Base-by-base conservation (phyloP, 192 early-diverging fungal genomes). In the Mortierella antarctica region DNA sequence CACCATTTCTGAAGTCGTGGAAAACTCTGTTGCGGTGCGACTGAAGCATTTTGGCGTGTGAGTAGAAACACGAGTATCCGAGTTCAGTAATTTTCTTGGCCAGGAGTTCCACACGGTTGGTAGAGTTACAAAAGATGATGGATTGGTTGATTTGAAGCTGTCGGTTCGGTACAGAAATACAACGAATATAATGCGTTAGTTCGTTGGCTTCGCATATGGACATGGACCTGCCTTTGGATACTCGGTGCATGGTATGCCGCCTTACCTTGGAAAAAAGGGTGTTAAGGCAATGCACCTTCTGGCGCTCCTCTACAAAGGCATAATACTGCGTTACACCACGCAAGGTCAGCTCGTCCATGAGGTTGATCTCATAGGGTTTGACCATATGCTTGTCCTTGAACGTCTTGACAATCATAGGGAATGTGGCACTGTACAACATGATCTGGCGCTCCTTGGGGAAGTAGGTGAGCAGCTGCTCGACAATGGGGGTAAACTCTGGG, bases 81-180 rank as follows among this genome's bases (percentile, higher is more conserved):
- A 99, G 91, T 71, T 99, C 98, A n/a, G 98, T 99, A 70, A 99
- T 99, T 83, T 99, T 99, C 84, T 96, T 97, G 60, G 98, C 98
- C 62, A 99, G 87, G 57, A 99, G 92, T 83, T 99, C 98, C 42
- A 99, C 98, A 50, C 98, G 94, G 88, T 95, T 96, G 52, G 98
- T 98, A 0, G 98, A 99, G 86, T 99, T 99, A 84, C 98, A 99
- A 82, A 99, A 99, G 81, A 99, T 99, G 70, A 99, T 99, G 45
- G 97, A 98, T 91, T 99, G 98, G 86, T 99, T 99, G 88, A 99
- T 98, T 93, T 99, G 98, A 31, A 99, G 93, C 93, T 95, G 56
- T 65, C 13, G 40, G 57, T 46, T 18, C 21, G 7, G n/a, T 20
- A 5, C 17, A 57, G 1, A 40, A 70, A n/a, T 13, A 44, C 59